Base-by-base conservation (phyloP, 805 yeast genomes). In the Dipodascus geniculatus region DNA sequence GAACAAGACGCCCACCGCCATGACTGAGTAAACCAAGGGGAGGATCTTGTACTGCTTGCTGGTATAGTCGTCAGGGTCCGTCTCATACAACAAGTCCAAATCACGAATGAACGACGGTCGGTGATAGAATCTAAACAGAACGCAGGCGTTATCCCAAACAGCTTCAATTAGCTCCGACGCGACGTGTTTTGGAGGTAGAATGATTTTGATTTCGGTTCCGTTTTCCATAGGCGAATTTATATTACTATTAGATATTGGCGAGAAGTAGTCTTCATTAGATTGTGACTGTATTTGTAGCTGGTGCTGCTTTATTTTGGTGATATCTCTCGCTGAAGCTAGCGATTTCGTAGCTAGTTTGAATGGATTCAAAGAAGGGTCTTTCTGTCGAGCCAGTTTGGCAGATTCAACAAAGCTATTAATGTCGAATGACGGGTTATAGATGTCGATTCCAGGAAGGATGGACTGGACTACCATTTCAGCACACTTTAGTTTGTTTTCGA, bases 121-220 rank as follows among this genome's bases (percentile, higher is more conserved):
- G 63, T 89, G 96, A 65, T 87, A 85, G 65, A 89, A 88, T 54
- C 95, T 73, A 65, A 88, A 86, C 52, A 89, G 71, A 2, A 87
- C 88, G 67, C 95, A 87, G 0, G 95, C 95, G 60, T 83, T 81
- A 57, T 82, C 80, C 95, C 96, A 89, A 0, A 90, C 84, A 48
- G 83, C 79, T 56, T 80, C 79, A 22, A 89, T 81, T 56, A 88
- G 73, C 58, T 79, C 79, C 38, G 86, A 66, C 0, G 96, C 91
- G 23, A 77, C 76, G 33, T 80, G 82, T 62, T 85, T 82, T 1
- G 90, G 79, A 0, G 96, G 96, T 38, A 89, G 69, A 6, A 85
- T 79, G 56, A 83, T 75, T 57, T 75, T 80, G 58, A 85, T 75
- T 60, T 82, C 89, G 53, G 71, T 67, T 23, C 74, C 71, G 16